Evolutionary conservation across 1,139 yeast species (phyloP), one percentile per base, ranked within the genome.

Genomic region (Protomyces inundatus): DNA sequence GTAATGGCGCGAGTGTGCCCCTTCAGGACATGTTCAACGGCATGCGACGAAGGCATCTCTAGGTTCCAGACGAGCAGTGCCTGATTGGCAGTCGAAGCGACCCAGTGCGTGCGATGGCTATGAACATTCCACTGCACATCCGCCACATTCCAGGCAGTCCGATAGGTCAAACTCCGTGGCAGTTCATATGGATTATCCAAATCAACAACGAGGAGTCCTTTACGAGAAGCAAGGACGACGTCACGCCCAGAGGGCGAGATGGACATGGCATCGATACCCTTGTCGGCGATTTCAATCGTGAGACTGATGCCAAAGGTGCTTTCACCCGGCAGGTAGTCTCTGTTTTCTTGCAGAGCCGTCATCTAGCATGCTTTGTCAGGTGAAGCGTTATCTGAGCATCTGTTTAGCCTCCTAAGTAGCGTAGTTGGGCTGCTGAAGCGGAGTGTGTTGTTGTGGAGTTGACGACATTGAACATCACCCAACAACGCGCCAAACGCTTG

Each of bases 111-210:
- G 68, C 88, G 88, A 0, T 84, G 80, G 9, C 82, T 80, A 72
- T 90, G 95, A 0, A 98, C 97, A 2, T 95, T 89, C 98, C 98
- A 93, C 73, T 93, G 98, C 0, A 91, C 97, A 73, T 93, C 97
- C 0, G 98, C 97, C 1, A 93, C 98, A 74, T 93, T 98, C 98
- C 98, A 95, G 0, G 96, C 86, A 0, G 98, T 91, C 39, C 85
- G 80, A 72, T 93, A 97, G 65, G 86, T 95, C 35, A 93, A 81
- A 90, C 95, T 89, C 66, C 98, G 78, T 0, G 98, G 98, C 0
- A 96, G 90, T 0, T 95, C 85, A 75, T 90, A 91, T 0, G 98
- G 98, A 74, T 93, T 97, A 71, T 93, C 97, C 56, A 93, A 75
- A 74, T 93, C 98, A n/a, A 93, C 86, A 55, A 93, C 84, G 72